Evolutionary conservation across 2,329 filamentous ascomycete genomes (phyloP).

Genomic region (Monosporascus sp.): DNA sequence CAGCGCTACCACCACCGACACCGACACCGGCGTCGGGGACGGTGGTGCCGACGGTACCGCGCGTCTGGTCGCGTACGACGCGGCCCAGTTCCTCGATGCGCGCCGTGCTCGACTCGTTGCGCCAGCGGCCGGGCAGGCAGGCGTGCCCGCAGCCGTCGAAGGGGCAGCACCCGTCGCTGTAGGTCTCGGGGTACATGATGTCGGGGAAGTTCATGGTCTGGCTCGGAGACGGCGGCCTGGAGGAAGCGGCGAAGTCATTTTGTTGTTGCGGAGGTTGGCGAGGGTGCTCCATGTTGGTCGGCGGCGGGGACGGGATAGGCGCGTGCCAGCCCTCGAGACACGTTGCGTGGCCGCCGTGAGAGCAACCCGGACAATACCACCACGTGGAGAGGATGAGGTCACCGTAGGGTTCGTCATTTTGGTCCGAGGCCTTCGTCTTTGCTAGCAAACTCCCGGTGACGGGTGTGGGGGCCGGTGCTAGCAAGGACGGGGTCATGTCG

Average conservation of each 20-base stretch:
- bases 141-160: constrained; percentile 62
- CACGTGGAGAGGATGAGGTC: constrained; percentile 40
- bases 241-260: background rate
- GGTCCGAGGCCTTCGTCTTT: constrained; percentile 3
- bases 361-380: constrained; percentile 61
- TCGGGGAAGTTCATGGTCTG: constrained; percentile 5
- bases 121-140: constrained; percentile 54
- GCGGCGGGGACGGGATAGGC: constrained; percentile 15
- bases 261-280: constrained; percentile 4
- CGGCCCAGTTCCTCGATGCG: constrained; percentile 49
- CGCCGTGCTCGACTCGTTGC: constrained; percentile 40
- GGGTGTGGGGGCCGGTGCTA: constrained; percentile 14
- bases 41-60: constrained; percentile 10
- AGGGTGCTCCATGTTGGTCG: background rate
- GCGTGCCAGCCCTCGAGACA: constrained; percentile 59
- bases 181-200: constrained; percentile 29
- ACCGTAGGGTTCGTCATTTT: background rate
- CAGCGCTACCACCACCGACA: background rate
- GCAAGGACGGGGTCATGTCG: constrained; percentile 37
- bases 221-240: background rate
- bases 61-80: constrained; percentile 38
- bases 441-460: constrained; percentile 17
- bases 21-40: background rate
- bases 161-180: constrained; percentile 56
- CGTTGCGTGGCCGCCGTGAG: constrained; percentile 57